Evolutionary conservation across 2,329 filamentous ascomycete species (phyloP).

Genomic region (Fragosphaeria purpurea): DNA sequence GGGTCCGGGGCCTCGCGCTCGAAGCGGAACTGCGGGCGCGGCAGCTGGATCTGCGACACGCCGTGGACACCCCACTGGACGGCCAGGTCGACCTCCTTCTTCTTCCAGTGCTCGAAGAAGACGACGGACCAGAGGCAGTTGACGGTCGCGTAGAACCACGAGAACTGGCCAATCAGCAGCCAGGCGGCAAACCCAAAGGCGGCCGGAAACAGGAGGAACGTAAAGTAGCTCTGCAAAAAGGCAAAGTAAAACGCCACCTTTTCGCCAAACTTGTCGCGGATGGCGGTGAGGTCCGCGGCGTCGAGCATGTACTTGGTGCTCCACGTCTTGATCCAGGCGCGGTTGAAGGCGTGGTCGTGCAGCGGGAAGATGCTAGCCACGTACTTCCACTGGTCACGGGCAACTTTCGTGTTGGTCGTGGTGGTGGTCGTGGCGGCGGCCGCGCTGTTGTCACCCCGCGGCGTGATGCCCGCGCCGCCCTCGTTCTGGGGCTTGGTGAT

Average conservation of each 20-base stretch:
- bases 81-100: constrained; percentile 60
- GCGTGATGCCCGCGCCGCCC: constrained; percentile 62
- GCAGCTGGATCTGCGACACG: constrained; percentile 56
- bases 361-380: constrained; percentile 68
- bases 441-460: constrained; percentile 29
- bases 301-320: constrained; percentile 61
- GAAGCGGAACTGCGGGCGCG: constrained; percentile 63
- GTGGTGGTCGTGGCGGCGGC: constrained; percentile 24
- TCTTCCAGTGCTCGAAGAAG: constrained; percentile 74
- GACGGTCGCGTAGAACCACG: constrained; percentile 55
- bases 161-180: constrained; percentile 60
- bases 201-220: constrained; percentile 61
- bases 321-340: constrained; percentile 64
- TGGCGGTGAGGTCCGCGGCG: constrained; percentile 57
- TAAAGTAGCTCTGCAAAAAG: constrained; percentile 69
- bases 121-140: constrained; percentile 62
- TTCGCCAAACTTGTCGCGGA: constrained; percentile 54
- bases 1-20: constrained; percentile 69
- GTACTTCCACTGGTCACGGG: constrained; percentile 49
- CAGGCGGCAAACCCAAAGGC: constrained; percentile 58
- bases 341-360: constrained; percentile 68
- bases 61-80: constrained; percentile 65
- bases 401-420: no score
- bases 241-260: constrained; percentile 73
- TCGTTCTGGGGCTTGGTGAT: constrained; percentile 64